Conservation (phyloP, 2,329 filamentous ascomycete species). For the Fusarium transvaalense region DNA sequence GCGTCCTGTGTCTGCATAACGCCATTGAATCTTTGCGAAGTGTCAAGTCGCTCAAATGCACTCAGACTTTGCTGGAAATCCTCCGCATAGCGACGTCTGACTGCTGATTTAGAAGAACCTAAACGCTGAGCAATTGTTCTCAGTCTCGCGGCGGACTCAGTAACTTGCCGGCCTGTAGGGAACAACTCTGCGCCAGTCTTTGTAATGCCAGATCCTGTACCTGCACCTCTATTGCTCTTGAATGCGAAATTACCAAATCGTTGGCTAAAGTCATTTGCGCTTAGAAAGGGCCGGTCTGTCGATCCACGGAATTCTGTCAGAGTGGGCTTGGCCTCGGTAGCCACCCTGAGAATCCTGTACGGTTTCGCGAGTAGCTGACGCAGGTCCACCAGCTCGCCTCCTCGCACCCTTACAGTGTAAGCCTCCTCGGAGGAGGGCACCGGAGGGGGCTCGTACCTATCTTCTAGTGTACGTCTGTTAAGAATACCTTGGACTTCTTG, state of each 20-base stretch:
- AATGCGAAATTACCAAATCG: constrained; percentile 3
- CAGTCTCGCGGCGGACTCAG: constrained; percentile 17
- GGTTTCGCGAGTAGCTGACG: constrained; percentile 37
- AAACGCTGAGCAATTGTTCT: constrained; percentile 23
- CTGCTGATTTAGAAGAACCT: constrained; percentile 30
- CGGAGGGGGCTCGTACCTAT: constrained; percentile 26
- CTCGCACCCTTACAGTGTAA: constrained; percentile 35
- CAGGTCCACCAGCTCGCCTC: constrained; percentile 36
- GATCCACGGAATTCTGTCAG: neutral
- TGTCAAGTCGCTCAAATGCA: constrained; percentile 35
- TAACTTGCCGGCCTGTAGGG: constrained; percentile 13
- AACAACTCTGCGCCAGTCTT: constrained; percentile 4
- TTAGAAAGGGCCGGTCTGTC: constrained; percentile 26
- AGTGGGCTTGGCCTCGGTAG: neutral
- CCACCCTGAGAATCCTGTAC: neutral
- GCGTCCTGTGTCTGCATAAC: constrained; percentile 9
- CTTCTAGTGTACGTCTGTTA: constrained; percentile 26
- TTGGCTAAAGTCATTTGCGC: constrained; percentile 9
- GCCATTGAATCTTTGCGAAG: neutral
- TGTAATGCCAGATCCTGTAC: neutral
- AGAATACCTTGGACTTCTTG: constrained; percentile 38
- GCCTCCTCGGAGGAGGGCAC: constrained; percentile 33
- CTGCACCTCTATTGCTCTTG: constrained; percentile 1
- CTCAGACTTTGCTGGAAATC: constrained; percentile 41
- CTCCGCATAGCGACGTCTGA: constrained; percentile 36